Evolutionary conservation across 352 stramenopile species (phyloP).

Genomic region (Pythium phragmitis): DNA sequence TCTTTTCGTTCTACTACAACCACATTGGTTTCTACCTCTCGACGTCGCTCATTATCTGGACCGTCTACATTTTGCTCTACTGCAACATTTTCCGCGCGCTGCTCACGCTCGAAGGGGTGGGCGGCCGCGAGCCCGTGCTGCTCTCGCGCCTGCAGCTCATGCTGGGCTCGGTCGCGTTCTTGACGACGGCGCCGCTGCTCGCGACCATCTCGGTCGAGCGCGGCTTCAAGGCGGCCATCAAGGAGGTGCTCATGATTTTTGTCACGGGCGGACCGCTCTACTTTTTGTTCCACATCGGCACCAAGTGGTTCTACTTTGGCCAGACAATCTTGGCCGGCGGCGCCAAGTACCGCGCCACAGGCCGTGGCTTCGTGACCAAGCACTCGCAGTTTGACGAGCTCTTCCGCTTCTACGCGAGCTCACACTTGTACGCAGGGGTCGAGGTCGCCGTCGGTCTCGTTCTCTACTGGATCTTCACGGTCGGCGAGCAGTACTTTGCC

Average conservation of each 20-base stretch:
- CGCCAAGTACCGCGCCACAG: slow-evolving; percentile 97
- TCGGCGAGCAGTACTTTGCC: slow-evolving; percentile 94
- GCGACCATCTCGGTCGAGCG: slow-evolving; percentile 98
- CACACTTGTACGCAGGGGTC: slow-evolving; percentile 96
- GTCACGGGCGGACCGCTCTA: slow-evolving; percentile 97
- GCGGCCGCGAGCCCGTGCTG: slow-evolving; percentile 90
- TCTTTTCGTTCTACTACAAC: slow-evolving; percentile 99
- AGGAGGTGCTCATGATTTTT: slow-evolving; percentile 94
- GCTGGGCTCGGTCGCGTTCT: slow-evolving; percentile 95
- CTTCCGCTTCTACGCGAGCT: slow-evolving; percentile 98
- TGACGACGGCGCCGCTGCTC: slow-evolving; percentile 97
- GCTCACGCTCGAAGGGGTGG: slow-evolving; percentile 91
- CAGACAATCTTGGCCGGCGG: slow-evolving; percentile 98
- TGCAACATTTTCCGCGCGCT: slow-evolving; percentile 94
- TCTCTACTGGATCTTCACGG: slow-evolving; percentile 94
- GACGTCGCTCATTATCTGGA: slow-evolving; percentile 97
- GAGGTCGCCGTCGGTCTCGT: slow-evolving; percentile 90
- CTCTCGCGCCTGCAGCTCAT: slow-evolving; percentile 96
- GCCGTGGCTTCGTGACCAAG: slow-evolving; percentile 98
- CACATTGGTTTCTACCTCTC: slow-evolving; percentile 98
- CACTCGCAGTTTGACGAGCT: slow-evolving; percentile 98
- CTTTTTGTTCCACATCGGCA: slow-evolving; percentile 99
- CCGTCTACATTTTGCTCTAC: slow-evolving; percentile 97
- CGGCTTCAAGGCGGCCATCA: slow-evolving; percentile 94
- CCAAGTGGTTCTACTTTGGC: slow-evolving; percentile 98